Conservation (phyloP, 2,329 filamentous ascomycete genomes). For the Pseudofabraea citricarpa region DNA sequence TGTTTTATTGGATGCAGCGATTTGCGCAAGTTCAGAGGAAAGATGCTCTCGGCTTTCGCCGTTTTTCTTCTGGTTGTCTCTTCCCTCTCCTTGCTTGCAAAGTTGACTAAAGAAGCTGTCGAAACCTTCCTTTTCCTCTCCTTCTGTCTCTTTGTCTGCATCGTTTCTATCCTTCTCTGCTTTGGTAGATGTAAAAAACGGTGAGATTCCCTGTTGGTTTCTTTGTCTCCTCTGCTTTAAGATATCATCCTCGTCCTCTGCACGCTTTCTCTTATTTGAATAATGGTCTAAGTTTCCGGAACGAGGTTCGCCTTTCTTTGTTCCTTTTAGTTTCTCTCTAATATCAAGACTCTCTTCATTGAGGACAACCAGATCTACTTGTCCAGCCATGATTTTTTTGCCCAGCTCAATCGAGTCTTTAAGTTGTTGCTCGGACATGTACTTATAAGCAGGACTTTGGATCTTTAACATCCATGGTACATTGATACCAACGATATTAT, state of each 20-base stretch:
- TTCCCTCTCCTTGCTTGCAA: background rate
- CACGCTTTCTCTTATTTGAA: conserved; percentile 7
- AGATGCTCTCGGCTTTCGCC: conserved; percentile 10
- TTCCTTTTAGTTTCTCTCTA: conserved; percentile 26
- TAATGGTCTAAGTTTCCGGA: background rate
- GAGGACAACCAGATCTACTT: conserved; percentile 32
- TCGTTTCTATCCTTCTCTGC: no score
- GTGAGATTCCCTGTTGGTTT: conserved; percentile 2
- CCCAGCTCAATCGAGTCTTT: conserved; percentile 32
- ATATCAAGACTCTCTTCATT: conserved; percentile 34
- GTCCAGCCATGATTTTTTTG: conserved; percentile 30
- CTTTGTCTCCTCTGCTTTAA: background rate
- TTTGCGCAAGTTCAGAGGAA: conserved; percentile 17
- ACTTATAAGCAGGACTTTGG: conserved; percentile 35
- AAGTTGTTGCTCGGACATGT: conserved; percentile 36
- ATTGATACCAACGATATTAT: conserved; percentile 32
- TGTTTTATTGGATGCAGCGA: conserved; percentile 30
- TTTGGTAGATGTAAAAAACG: conserved; percentile 34
- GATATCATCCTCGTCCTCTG: background rate
- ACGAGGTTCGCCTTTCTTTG: background rate
- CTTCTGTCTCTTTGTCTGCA: no score
- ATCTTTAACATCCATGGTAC: conserved; percentile 37
- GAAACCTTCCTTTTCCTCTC: background rate
- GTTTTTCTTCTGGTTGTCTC: no score
- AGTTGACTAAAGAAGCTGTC: background rate